Evolutionary conservation across 2,329 filamentous ascomycete genomes (phyloP), one percentile per base, ranked within the genome.

Genomic region (Colletotrichum lupini): DNA sequence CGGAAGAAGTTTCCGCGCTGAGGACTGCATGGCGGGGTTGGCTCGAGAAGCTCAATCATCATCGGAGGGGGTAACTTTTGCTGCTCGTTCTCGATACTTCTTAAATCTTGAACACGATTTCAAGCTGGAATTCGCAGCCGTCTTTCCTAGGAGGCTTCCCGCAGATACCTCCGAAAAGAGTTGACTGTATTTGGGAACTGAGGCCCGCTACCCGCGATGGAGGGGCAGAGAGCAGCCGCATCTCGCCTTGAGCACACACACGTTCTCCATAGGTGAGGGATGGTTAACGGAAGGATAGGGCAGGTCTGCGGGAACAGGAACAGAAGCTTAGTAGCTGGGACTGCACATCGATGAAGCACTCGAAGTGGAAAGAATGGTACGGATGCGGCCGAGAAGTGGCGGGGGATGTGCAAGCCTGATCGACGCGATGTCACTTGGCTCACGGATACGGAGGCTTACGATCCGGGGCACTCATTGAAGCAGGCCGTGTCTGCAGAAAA

Each of bases 1-100:
- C 70, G 67, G 70, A 73, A 70, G 22, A 22, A 49, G 28, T 61
- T 49, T 60, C 46, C 67, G 56, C 67, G 28, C 19, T 7, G 46
- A 16, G 30, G 22, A 32, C 16, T 16, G 35, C 32, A n/a, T 30
- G 32, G 68, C 62, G 63, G 55, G 68, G 46, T 28, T 12, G 16
- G 12, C n/a, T 57, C 49, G 49, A 11, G 16, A 32, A 24, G 53
- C 24, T 5, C 46, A 12, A 16, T 67, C 16, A 16, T 37, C 4
- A 46, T 58, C 37, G 30, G 68, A n/a, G 58, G n/a, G 11, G 53
- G 11, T 19, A 24, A 42, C 8, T 7, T 32, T 4, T n/a, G 12
- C 37, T 30, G 22, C 28, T 58, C 4, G 7, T 19, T 26, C 1
- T 1, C 9, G 7, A 12, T 26, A 37, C 37, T 2, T 22, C 52